Conservation (phyloP, 768 basidiomycete species). For the Trametes sanguinea region DNA sequence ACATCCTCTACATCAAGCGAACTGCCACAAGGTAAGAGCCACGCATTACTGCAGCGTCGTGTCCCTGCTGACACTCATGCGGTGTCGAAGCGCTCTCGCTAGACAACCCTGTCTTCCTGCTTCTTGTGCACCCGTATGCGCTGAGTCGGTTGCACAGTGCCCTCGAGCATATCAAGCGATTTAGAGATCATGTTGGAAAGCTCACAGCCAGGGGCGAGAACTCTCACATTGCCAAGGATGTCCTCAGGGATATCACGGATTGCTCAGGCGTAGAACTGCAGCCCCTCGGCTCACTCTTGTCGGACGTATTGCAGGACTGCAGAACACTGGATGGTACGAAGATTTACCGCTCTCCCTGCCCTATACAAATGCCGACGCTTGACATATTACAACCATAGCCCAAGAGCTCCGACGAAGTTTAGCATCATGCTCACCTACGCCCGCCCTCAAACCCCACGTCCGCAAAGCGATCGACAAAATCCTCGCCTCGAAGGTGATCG, state of each 20-base stretch:
- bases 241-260: slow-evolving; percentile 63
- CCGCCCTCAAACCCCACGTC: slow-evolving; percentile 45
- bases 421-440: slow-evolving; percentile 59
- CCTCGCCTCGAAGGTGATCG: slow-evolving; percentile 49
- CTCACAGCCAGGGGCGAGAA: slow-evolving; percentile 61
- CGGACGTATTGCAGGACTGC: slow-evolving; percentile 38
- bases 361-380: not conserved
- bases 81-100: slow-evolving; percentile 10
- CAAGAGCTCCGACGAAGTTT: slow-evolving; percentile 54
- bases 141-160: slow-evolving; percentile 52
- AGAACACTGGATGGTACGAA: slow-evolving; percentile 28
- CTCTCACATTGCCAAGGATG: slow-evolving; percentile 62
- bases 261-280: slow-evolving; percentile 65
- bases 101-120: slow-evolving; percentile 49
- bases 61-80: not conserved
- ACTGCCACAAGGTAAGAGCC: slow-evolving; percentile 7
- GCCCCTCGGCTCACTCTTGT: slow-evolving; percentile 50
- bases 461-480: slow-evolving; percentile 49
- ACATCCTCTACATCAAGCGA: slow-evolving; percentile 1
- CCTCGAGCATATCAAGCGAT: slow-evolving; percentile 58
- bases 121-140: slow-evolving; percentile 63
- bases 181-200: slow-evolving; percentile 53
- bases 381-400: slow-evolving; percentile 38
- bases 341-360: not conserved
- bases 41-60: not conserved